phyloP scores from a whole-genome alignment of 2,329 filamentous ascomycete genomes.

The Clonostachys rhizophaga region DNA sequence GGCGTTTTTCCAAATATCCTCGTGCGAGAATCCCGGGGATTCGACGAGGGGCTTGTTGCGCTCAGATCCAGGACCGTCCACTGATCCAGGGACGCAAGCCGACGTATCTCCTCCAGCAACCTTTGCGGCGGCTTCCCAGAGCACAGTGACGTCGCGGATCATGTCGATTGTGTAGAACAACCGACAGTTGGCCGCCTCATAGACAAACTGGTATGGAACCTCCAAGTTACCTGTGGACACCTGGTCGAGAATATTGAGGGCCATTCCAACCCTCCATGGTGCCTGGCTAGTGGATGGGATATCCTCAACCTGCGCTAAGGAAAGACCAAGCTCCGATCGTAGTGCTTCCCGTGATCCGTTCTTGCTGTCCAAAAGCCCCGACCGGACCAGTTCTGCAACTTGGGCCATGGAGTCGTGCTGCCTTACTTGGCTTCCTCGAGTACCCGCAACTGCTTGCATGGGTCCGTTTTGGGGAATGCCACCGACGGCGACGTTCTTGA shows the following conservation, averaged over 20 bases:
- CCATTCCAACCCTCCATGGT: constrained; percentile 12
- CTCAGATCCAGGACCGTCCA: too few relatives aligned
- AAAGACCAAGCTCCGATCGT: not conserved
- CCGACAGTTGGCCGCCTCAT: constrained; percentile 51
- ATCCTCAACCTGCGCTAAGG: not conserved
- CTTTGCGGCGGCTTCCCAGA: constrained; percentile 33
- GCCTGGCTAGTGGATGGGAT: not conserved
- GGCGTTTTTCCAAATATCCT: too few relatives aligned
- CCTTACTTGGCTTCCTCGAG: constrained; percentile 43
- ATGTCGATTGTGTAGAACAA: constrained; percentile 50
- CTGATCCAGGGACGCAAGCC: too few relatives aligned
- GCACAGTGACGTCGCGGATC: constrained; percentile 33
- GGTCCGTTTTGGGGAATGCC: constrained; percentile 43
- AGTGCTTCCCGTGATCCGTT: not conserved
- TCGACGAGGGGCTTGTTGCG: too few relatives aligned
- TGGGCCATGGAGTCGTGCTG: constrained; percentile 13
- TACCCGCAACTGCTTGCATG: constrained; percentile 54
- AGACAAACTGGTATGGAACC: constrained; percentile 51
- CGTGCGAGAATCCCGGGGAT: too few relatives aligned
- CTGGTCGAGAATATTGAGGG: constrained; percentile 31
- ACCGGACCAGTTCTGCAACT: not conserved
- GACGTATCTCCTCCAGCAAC: too few relatives aligned
- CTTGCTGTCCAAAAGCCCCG: not conserved
- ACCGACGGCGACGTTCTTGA: constrained; percentile 53
- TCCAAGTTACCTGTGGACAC: constrained; percentile 15